Base-by-base conservation (phyloP, 1,284 basidiomycete genomes). In the Ustilago nuda region DNA sequence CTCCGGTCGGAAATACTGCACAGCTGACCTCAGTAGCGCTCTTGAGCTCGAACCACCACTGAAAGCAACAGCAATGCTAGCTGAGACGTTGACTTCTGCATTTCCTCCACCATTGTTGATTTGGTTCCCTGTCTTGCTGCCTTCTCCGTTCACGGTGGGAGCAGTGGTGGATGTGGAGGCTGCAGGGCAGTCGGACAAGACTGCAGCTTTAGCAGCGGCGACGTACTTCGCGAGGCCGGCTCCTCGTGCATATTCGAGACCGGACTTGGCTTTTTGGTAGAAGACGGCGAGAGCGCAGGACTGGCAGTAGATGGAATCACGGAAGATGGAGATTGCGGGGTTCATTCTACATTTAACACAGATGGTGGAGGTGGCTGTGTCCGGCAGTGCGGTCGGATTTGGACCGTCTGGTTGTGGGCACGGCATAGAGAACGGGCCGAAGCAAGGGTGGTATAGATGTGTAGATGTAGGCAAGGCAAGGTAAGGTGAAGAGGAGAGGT, bases 251-350 rank as follows among this genome's bases (percentile, higher is more conserved):
- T 62, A 66, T 30, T 83, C 82, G 9, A 83, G 65, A 11, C 78
- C 76, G 1, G 75, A 27, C 43, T 80, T 81, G 45, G 77, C 55
- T 60, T 82, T 81, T 9, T 66, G 55, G n/a, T 76, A 62, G 51
- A 83, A 82, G 36, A 80, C 76, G 43, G 68, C 61, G 7, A 64
- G 46, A 27, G 76, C 77, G 55, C 82, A 83, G 17, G 61, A 11
- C 30, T 59, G 63, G 50, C 82, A 83, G 76, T 83, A 83, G 48
- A 69, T 65, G 9, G 79, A 66, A 33, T 82, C 80, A 48, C 80
- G 76, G 52, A 79, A 76, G 55, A 66, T 56, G 45, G 78, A 51
- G 3, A 56, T 66, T 2, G 74, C 70, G 0, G 66, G 41, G 7
- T 67, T 54, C 27, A 37, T n/a, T 35, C 76, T 78, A 68, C 80